Evolutionary conservation across 192 early-diverging fungal genomes (phyloP).

Genomic region (Funneliformis mosseae): DNA sequence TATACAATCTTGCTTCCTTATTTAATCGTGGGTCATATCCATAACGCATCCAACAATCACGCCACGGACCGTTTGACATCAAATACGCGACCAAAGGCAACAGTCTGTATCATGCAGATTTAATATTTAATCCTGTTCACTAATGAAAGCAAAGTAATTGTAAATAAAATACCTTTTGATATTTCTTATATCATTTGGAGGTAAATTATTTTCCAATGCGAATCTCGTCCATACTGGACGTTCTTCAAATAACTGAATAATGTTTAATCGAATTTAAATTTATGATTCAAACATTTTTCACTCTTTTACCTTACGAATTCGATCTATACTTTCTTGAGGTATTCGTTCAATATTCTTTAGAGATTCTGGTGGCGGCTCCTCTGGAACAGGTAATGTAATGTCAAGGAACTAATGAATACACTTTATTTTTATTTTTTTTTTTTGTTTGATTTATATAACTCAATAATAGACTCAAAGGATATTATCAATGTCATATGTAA

Average conservation of each 20-base stretch:
- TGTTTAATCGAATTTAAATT: not conserved
- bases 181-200: constrained; percentile 33
- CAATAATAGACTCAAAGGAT: constrained; percentile 25
- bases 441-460: too few species aligned
- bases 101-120: constrained; percentile 28
- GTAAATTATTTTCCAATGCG: constrained; percentile 36
- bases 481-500: constrained; percentile 36
- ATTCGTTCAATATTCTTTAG: constrained; percentile 25
- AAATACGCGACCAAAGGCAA: constrained; percentile 40
- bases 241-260: constrained; percentile 43
- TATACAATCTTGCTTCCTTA: constrained; percentile 35
- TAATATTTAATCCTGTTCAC: not conserved
- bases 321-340: constrained; percentile 27
- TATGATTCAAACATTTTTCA: not conserved
- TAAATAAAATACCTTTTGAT: constrained; percentile 23
- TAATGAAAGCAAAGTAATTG: not conserved
- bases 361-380: constrained; percentile 35
- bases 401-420: not conserved
- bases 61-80: constrained; percentile 49
- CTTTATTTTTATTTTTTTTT: not conserved
- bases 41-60: constrained; percentile 52
- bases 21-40: constrained; percentile 47
- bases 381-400: constrained; percentile 30
- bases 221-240: constrained; percentile 50
- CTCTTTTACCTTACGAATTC: constrained; percentile 25